Evolutionary conservation across 2,329 filamentous ascomycete genomes (phyloP), one percentile per base, ranked within the genome.

Genomic region (Domatiomyces globalis): DNA sequence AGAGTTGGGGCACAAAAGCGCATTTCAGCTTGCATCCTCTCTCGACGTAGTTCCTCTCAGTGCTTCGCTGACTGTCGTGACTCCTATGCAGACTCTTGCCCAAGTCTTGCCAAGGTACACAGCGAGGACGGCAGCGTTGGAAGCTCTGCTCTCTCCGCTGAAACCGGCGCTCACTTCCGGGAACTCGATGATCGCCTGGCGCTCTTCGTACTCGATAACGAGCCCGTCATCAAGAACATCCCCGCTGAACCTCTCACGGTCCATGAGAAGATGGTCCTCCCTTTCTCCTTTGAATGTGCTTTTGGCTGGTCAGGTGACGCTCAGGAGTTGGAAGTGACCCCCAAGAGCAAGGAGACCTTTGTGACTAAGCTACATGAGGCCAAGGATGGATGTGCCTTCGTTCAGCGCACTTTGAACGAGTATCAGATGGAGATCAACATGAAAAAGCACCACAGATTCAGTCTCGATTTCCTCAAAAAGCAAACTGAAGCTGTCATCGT

Each of bases 321-420:
- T 10, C 20, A 22, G 17, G 45, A 47, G 17, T 22, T 47, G 17
- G 45, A 47, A 33, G 45, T 33, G 20, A 47, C 25, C 15, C 45
- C 45, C 4, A 10, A 27, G 20, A 47, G 45, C 27, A 22, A 29
- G 12, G 45, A 47, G 19, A 12, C 18, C 8, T 47, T 27, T 17
- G 29, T 47, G 10, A 20, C 22, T 10, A 47, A 96, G 80, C 74
- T 89, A 88, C 78, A 92, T 92, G 62, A 98, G 80, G 59, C 81
- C 89, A 66, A 96, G 96, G 70, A 98, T 96, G 60, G 92, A 96
- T 63, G 92, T 92, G 58, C 54, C 19, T 48, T 48, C 25, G 45
- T 51, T 25, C 19, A 42, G 12, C 25, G 25, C 17, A 39, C 29
- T 17, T 8, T 49, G 19, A 44, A 17, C 15, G 20, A 39, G 18